Base-by-base conservation (phyloP, 2,329 filamentous ascomycete species). In the Pseudogymnoascus sp. region DNA sequence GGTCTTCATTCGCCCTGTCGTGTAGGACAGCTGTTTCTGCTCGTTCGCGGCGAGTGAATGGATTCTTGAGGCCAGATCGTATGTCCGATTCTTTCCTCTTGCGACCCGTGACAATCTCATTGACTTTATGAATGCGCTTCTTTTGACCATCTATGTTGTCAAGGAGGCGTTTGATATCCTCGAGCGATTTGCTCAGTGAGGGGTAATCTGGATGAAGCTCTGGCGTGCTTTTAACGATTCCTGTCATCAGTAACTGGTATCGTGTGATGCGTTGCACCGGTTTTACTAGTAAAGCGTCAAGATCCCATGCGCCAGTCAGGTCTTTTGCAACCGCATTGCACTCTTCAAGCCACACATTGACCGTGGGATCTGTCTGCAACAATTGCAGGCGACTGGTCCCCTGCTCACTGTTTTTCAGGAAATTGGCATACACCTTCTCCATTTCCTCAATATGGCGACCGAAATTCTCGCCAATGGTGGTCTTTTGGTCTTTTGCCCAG, bases 221-320 rank as follows among this genome's bases (percentile, higher is more conserved):
- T 0, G 90, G 88, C 0, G 93, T 97, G 64, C 88, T 84, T 67
- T 92, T 87, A 23, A 96, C 80, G 10, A 99, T 80, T 64, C 92
- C 87, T 35, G 87, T 85, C 50, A 99, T 84, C 42, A 99, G 80
- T 53, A 96, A 87, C 3, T 92, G 92, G 72, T 97, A 99, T 72
- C 97, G 97, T 35, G 93, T 87, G 66, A 97, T 88, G 59, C 95
- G 86, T 76, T 99, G 95, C 74, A 96, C 93, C 1, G 95, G 95
- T 76, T 99, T 99, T 72, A 99, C 93, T 19, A 99, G 83, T n/a
- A 99, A 80, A 0, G 95, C 96, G 74, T 97, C 93, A 65, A 99
- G 77, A 74, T 96, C 90, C 95, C 95, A 99, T 0, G 95, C 93
- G 26, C 87, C 86, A 0, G 95, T 99, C 67, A 99, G 82, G 73